phyloP scores from a whole-genome alignment of 768 basidiomycete genomes.

The Boletus pseudopeckii region DNA sequence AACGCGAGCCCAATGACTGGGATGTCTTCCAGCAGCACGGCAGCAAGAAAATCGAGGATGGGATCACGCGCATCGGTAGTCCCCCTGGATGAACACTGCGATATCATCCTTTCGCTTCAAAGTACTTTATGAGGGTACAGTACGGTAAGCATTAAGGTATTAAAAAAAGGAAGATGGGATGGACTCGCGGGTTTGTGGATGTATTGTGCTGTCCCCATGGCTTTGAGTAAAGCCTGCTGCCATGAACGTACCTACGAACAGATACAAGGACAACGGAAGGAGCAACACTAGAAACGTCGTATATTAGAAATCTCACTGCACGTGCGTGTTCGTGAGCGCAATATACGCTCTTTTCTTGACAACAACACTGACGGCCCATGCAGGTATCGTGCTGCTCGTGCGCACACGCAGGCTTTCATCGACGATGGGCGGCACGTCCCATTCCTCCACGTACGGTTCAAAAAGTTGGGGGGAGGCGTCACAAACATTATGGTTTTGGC shows the following conservation, averaged over 20 bases:
- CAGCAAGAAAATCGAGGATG: not conserved
- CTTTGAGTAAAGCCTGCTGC: conserved; percentile 57
- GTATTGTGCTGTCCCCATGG: conserved; percentile 60
- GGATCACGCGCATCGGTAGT: conserved; percentile 60
- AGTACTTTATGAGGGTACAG: conserved; percentile 54
- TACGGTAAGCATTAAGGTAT: not conserved
- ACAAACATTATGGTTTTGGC: no score
- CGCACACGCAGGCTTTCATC: conserved; percentile 26
- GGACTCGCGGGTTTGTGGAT: conserved; percentile 63
- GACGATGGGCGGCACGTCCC: conserved; percentile 56
- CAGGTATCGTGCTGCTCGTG: conserved; percentile 7
- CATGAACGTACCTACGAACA: conserved; percentile 60
- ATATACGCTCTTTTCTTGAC: conserved; percentile 24
- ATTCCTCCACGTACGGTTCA: conserved; percentile 83
- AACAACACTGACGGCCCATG: conserved; percentile 13
- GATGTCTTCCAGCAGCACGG: no score
- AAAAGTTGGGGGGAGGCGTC: conserved; percentile 79
- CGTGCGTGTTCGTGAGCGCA: not conserved
- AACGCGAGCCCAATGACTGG: conserved; percentile 64
- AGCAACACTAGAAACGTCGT: conserved; percentile 44
- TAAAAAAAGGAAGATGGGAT: not conserved
- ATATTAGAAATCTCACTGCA: not conserved
- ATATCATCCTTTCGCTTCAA: conserved; percentile 75
- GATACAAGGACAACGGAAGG: conserved; percentile 62
- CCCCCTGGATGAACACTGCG: conserved; percentile 85